Evolutionary conservation across 768 basidiomycete species (phyloP), one percentile per base, ranked within the genome.

Genomic region (Mrakia hoshinonis): DNA sequence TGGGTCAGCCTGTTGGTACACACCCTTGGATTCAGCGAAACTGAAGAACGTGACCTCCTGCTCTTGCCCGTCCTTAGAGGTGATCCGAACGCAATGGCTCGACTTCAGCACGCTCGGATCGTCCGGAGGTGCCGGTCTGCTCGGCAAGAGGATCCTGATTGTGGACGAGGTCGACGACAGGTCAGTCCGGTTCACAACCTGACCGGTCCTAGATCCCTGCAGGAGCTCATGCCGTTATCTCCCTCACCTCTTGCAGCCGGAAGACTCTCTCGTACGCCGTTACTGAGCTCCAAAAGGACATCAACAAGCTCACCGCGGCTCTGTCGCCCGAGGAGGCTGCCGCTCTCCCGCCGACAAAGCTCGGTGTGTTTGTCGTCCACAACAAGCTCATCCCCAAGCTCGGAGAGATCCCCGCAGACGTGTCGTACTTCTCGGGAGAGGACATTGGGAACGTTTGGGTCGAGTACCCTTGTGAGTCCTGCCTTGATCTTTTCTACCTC

Each of bases 51-150:
- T n/a, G n/a, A n/a, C n/a, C n/a, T n/a, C n/a, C n/a, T n/a, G n/a
- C n/a, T n/a, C n/a, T 34, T 61, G 64, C n/a, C 4, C 43, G 18
- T 24, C 54, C 90, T 90, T 62, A 84, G 88, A 96, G 78, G 91
- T 99, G 74, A 83, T 96, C 75, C 85, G 94, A 68, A 99, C 94
- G 20, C 96, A 99, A 80, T 99, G 96, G 96, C 82, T 98, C 24
- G 81, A 83, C 73, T 81, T 82, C 68, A 78, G 38, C 43, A 54
- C 61, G 12, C 39, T 67, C 54, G 61, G 70, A 22, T 49, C 52
- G 12, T 34, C 55, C 7, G 73, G 65, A 34, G 64, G 54, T 12
- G 46, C 52, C n/a, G 79, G 80, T 18, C 82, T 99, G 22, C 81
- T 97, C 52, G 95, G 96, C 48, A 84, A 88, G 75, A 83, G 86